A percentile compares a stretch with the other conserved stretches of the same genome.
phyloP scores from a whole-genome alignment of 2,329 filamentous ascomycete genomes.

The Neofusicoccum sp. region DNA sequence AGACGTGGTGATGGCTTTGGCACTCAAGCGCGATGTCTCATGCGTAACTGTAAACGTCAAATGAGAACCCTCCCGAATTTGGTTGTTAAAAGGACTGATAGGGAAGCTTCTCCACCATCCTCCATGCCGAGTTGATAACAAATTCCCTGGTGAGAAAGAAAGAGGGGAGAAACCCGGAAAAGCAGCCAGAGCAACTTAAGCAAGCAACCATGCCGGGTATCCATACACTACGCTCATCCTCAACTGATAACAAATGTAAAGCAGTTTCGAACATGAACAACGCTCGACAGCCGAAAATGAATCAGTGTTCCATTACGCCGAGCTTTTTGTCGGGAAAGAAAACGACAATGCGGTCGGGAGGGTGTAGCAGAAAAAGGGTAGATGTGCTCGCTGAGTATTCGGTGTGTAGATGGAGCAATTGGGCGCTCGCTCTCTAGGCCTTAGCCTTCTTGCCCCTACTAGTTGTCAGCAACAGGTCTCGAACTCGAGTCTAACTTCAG shows the following conservation, averaged over 20 bases:
- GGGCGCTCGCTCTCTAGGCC: not conserved
- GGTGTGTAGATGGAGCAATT: not conserved
- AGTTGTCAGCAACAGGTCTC: not conserved
- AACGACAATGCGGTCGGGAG: not conserved
- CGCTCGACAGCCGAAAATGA: not conserved
- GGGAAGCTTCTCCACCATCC: not conserved
- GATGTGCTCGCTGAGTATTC: not conserved
- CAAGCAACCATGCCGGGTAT: slow-evolving; percentile 12
- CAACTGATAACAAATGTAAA: not conserved
- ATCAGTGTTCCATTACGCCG: not conserved
- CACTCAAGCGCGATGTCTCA: too few relatives aligned
- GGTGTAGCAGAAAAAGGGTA: not conserved
- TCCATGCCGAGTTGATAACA: not conserved
- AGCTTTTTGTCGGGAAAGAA: not conserved
- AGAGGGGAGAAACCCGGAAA: not conserved
- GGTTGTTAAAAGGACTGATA: not conserved
- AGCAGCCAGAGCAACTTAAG: not conserved
- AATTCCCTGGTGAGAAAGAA: not conserved
- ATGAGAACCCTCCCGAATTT: too few relatives aligned
- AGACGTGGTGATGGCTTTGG: not conserved
- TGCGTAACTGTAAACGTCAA: too few relatives aligned
- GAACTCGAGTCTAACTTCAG: not conserved
- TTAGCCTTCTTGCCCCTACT: slow-evolving; percentile 13
- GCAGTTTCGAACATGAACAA: not conserved
- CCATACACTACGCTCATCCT: not conserved